Evolutionary conservation across 768 basidiomycete species (phyloP).

Genomic region (Mycena pura): DNA sequence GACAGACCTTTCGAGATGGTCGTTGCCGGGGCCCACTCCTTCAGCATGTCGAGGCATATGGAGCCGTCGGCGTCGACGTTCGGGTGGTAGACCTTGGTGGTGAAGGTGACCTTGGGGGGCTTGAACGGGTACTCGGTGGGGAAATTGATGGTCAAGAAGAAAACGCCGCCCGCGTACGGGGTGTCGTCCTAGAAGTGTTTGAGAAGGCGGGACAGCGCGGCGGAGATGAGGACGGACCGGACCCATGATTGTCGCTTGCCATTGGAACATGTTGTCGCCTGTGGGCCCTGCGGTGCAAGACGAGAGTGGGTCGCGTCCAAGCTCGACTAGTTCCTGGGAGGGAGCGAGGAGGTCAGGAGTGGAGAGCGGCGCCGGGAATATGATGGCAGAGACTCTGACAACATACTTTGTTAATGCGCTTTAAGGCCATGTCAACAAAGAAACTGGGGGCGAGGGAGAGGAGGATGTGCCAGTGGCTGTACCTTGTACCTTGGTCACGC

Average conservation of each 20-base stretch:
- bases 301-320: slow-evolving; percentile 98
- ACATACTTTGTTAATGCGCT: slow-evolving; percentile 98
- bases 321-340: slow-evolving; percentile 99
- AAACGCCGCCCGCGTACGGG: slow-evolving; percentile 98
- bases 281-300: slow-evolving; percentile 99
- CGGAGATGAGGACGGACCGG: slow-evolving; percentile 68
- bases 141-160: slow-evolving; percentile 95
- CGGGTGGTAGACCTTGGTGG: slow-evolving; percentile 99
- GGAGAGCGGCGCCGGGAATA: slow-evolving; percentile 21
- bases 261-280: slow-evolving; percentile 98
- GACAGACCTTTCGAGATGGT: slow-evolving; percentile 95
- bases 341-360: slow-evolving; percentile 28
- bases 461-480: no score
- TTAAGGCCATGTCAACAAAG: slow-evolving; percentile 80
- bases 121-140: slow-evolving; percentile 99
- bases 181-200: slow-evolving; percentile 79
- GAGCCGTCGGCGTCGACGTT: slow-evolving; percentile 99
- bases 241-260: slow-evolving; percentile 99
- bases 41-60: slow-evolving; percentile 97
- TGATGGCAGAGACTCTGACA: slow-evolving; percentile 12
- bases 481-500: no score
- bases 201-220: slow-evolving; percentile 29
- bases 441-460: slow-evolving; percentile 18
- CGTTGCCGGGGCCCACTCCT: slow-evolving; percentile 98
- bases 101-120: slow-evolving; percentile 99